Conservation (phyloP, 2,329 filamentous ascomycete species). For the Hypoxylon sp. region DNA sequence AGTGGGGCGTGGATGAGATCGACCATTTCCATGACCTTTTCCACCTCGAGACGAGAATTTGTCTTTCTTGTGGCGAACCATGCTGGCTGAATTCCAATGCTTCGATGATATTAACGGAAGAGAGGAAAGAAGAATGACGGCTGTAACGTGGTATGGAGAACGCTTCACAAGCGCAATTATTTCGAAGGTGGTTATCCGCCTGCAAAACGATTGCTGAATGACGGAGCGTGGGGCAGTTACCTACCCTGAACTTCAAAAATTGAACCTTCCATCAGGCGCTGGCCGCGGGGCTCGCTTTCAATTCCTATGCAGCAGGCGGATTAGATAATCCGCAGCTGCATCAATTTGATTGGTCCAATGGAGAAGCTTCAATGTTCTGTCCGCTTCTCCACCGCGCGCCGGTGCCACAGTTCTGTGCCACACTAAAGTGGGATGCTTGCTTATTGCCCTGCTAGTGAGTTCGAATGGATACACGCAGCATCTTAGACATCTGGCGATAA, state of each 20-base stretch:
- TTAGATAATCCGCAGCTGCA: slow-evolving; percentile 15
- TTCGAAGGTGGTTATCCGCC: not conserved
- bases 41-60: slow-evolving; percentile 79
- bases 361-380: slow-evolving; percentile 17
- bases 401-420: slow-evolving; percentile 37
- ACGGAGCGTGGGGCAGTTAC: slow-evolving; percentile 36
- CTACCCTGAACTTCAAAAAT: slow-evolving; percentile 25
- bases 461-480: slow-evolving; percentile 6
- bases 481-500: slow-evolving; percentile 17
- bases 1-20: slow-evolving; percentile 66
- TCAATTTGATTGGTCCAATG: slow-evolving; percentile 18
- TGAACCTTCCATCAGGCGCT: slow-evolving; percentile 2
- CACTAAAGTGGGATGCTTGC: slow-evolving; percentile 31
- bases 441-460: slow-evolving; percentile 16
- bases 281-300: slow-evolving; percentile 14
- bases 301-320: slow-evolving; percentile 21
- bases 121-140: not conserved
- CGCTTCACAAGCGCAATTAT: not conserved
- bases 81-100: slow-evolving; percentile 56
- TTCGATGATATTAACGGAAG: not conserved
- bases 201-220: slow-evolving; percentile 25
- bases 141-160: not conserved
- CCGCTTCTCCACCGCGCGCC: slow-evolving; percentile 27
- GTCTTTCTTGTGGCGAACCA: slow-evolving; percentile 98
- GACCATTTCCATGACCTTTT: slow-evolving; percentile 73